Conservation (phyloP, 2,329 filamentous ascomycete species). For the Huntiella omanensis region DNA sequence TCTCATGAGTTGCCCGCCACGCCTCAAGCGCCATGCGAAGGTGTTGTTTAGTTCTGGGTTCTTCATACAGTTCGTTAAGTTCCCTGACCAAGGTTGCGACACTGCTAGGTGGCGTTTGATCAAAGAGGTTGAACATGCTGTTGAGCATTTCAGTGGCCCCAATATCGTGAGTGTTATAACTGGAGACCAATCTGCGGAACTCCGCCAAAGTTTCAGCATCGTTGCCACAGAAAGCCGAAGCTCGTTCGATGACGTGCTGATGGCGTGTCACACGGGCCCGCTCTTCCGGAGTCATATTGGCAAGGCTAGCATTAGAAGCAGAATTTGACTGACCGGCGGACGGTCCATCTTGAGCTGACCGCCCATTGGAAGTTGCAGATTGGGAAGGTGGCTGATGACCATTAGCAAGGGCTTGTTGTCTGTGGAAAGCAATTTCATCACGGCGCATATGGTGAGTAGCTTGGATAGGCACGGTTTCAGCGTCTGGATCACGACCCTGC, state of each 20-base stretch:
- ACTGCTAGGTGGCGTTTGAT: slow-evolving; percentile 56
- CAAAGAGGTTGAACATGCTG: slow-evolving; percentile 68
- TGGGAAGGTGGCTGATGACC: slow-evolving; percentile 36
- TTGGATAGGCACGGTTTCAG: slow-evolving; percentile 51
- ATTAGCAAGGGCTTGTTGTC: slow-evolving; percentile 79
- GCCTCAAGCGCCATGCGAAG: slow-evolving; percentile 80
- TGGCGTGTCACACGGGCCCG: slow-evolving; percentile 67
- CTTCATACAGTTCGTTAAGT: slow-evolving; percentile 81
- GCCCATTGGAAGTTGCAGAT: slow-evolving; percentile 12
- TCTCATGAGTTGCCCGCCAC: slow-evolving; percentile 89
- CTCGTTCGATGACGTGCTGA: slow-evolving; percentile 68
- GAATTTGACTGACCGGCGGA: slow-evolving; percentile 1
- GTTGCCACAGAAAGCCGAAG: slow-evolving; percentile 60
- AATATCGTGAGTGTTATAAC: slow-evolving; percentile 51
- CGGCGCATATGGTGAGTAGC: slow-evolving; percentile 60
- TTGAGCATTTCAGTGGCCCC: slow-evolving; percentile 65
- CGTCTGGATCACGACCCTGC: slow-evolving; percentile 22
- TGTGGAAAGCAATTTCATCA: slow-evolving; percentile 79
- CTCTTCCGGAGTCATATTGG: slow-evolving; percentile 47
- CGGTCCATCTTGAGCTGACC: slow-evolving; percentile 4
- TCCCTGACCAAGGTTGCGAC: slow-evolving; percentile 82
- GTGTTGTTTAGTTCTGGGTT: slow-evolving; percentile 50
- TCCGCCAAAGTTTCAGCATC: slow-evolving; percentile 53
- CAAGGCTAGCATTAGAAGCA: slow-evolving; percentile 7
- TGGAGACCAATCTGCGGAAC: slow-evolving; percentile 65